Evolutionary conservation across 2,329 filamentous ascomycete genomes (phyloP), one percentile per base, ranked within the genome.

Genomic region (Erysiphe neolycopersici): DNA sequence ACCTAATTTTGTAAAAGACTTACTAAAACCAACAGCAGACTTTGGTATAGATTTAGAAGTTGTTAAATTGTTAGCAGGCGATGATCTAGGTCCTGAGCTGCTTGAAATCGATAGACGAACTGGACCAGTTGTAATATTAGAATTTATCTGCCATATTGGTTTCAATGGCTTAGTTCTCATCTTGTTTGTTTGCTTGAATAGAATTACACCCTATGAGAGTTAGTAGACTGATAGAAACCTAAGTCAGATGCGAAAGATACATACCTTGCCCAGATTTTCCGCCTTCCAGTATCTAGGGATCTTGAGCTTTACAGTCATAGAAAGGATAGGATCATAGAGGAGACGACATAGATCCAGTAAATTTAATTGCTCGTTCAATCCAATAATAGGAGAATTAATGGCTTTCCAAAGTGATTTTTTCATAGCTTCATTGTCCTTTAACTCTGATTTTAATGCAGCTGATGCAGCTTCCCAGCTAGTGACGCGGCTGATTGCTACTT

Each of bases 301-400:
- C 44, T 61, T 61, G 45, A 71, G 53, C 14, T 59, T 64, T 33
- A 71, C 48, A 29, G 63, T 51, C 41, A 69, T 52, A 6, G 62
- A 61, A 41, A 62, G 58, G 17, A 65, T 61, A n/a, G 63, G 57
- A 14, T 65, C 62, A 46, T 68, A 68, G 46, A 72, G 57, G 40
- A 66, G 55, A 31, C 60, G 59, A 51, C 67, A 68, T 32, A 71
- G 58, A 48, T 69, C 65, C 33, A 71, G 53, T 11, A 71, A 50
- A 49, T 66, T 65, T 26, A 60, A 56, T 51, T 67, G 63, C 51
- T 71, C 68, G 16, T 58, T 51, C 29, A 65, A 53, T 6, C 64
- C 64, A 39, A 68, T 60, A 17, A 61, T 52, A 1, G 62, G 57
- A 26, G 67, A 70, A 33, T 62, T 59, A 5, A 68, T 53, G 13